Evolutionary conservation across 2,329 filamentous ascomycete species (phyloP).

Genomic region (Exophiala xenobiotica): DNA sequence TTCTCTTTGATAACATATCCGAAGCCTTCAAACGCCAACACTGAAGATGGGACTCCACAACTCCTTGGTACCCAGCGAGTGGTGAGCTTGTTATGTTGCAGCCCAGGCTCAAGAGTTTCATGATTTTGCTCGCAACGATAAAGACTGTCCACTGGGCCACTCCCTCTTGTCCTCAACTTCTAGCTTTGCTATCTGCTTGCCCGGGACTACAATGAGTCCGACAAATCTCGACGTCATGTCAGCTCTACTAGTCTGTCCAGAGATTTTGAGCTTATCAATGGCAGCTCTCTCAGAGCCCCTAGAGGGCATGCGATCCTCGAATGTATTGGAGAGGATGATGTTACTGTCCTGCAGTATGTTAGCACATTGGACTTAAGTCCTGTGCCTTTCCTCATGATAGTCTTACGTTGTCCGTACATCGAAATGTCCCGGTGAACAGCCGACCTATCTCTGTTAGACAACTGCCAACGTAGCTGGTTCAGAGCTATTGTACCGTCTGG

Average conservation of each 20-base stretch:
- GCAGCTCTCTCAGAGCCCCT: conserved; percentile 46
- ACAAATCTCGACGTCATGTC: conserved; percentile 84
- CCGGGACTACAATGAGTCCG: conserved; percentile 85
- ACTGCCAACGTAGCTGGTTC: too few species aligned
- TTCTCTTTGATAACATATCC: too few species aligned
- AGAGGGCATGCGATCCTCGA: conserved; percentile 82
- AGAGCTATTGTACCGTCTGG: conserved; percentile 18
- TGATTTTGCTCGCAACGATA: conserved; percentile 23
- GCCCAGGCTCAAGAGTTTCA: conserved; percentile 5
- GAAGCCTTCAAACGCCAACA: too few species aligned
- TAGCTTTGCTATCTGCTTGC: conserved; percentile 80
- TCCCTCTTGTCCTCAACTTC: conserved; percentile 69
- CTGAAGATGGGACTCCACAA: too few species aligned
- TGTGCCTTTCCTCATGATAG: background rate
- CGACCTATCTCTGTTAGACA: conserved; percentile 52
- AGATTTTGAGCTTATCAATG: conserved; percentile 36
- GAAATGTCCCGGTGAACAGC: conserved; percentile 86
- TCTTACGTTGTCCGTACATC: conserved; percentile 86
- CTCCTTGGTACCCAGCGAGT: background rate
- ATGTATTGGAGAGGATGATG: conserved; percentile 78
- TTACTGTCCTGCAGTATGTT: conserved; percentile 68
- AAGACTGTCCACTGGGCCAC: conserved; percentile 16
- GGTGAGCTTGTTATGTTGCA: background rate
- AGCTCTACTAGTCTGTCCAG: conserved; percentile 53
- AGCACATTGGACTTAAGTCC: background rate